Evolutionary conservation across 768 basidiomycete genomes (phyloP).

Genomic region (Pleurotus tuoliensis): DNA sequence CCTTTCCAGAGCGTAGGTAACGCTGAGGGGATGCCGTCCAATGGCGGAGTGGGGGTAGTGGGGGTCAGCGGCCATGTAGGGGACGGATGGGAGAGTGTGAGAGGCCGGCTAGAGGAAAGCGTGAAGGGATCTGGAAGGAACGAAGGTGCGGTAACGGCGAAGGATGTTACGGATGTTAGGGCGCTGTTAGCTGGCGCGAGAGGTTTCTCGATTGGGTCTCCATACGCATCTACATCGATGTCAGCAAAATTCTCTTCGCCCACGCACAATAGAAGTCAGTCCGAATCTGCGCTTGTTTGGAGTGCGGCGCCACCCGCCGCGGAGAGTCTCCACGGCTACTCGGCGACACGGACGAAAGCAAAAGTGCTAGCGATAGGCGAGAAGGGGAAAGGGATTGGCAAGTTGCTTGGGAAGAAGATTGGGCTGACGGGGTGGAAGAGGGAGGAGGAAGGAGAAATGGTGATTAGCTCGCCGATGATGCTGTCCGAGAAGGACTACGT

Average conservation of each 20-base stretch:
- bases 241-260: not conserved
- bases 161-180: not conserved
- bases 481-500: not conserved
- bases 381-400: not conserved
- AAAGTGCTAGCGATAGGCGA: not conserved
- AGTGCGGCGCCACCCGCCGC: not conserved
- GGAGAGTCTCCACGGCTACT: not conserved
- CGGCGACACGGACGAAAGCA: too few species aligned
- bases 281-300: not conserved
- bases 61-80: not conserved
- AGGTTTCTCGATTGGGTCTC: not conserved
- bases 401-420: not conserved
- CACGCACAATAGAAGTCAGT: not conserved
- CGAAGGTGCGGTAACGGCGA: not conserved
- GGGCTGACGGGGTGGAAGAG: not conserved
- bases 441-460: not conserved
- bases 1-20: not conserved
- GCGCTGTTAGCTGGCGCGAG: not conserved
- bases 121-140: not conserved
- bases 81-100: not conserved
- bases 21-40: not conserved
- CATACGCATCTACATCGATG: not conserved
- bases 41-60: too few species aligned
- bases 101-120: conserved; percentile 2
- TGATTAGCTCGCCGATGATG: not conserved